A percentile compares a stretch with the other conserved stretches of the same genome.
phyloP scores from a whole-genome alignment of 2,329 filamentous ascomycete genomes.

The Fusarium cicatricum region DNA sequence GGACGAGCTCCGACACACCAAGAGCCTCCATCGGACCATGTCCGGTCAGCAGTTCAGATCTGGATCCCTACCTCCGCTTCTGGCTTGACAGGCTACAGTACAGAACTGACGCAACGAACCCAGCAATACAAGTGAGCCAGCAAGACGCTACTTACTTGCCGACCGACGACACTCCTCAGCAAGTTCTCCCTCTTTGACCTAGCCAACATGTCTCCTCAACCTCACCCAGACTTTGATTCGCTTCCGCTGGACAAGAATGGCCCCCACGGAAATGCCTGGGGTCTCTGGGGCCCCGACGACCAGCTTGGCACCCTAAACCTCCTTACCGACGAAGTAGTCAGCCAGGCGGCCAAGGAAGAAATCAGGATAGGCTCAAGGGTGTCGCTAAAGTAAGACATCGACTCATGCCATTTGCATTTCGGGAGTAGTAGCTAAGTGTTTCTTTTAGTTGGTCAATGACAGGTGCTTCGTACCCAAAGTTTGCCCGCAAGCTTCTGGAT shows the following conservation, averaged over 20 bases:
- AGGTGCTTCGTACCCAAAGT: constrained; percentile 31
- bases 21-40: too few relatives aligned
- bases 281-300: constrained; percentile 8
- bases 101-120: too few relatives aligned
- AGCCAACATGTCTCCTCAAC: not conserved
- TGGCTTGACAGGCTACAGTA: too few relatives aligned
- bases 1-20: too few relatives aligned
- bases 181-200: too few relatives aligned
- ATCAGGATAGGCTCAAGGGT: constrained; percentile 4
- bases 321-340: constrained; percentile 2
- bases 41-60: too few relatives aligned
- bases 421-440: too few relatives aligned
- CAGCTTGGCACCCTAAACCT: constrained; percentile 14
- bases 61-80: too few relatives aligned
- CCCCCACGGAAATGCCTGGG: constrained; percentile 14
- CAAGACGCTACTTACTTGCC: too few relatives aligned
- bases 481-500: constrained; percentile 31
- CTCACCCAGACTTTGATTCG: not conserved
- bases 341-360: constrained; percentile 10
- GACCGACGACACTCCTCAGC: too few relatives aligned
- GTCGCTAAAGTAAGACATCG: constrained; percentile 21
- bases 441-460: constrained; percentile 27
- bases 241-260: constrained; percentile 18
- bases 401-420: too few relatives aligned
- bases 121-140: too few relatives aligned